phyloP scores from a whole-genome alignment of 441 rosid genomes.

The Sinapis alba region DNA sequence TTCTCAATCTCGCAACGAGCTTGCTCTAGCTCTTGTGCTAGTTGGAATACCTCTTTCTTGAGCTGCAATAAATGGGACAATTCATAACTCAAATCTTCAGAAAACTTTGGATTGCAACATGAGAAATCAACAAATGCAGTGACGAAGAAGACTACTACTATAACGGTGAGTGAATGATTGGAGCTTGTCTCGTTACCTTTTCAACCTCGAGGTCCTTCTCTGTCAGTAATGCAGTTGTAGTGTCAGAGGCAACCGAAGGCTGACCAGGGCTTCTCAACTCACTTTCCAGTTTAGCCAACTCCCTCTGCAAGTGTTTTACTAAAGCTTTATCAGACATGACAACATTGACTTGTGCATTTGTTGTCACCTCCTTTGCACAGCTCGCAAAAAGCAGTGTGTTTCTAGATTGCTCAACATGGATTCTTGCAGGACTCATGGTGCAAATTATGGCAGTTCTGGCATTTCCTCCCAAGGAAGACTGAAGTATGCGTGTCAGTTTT shows the following conservation, averaged over 20 bases:
- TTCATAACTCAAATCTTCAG: constrained; percentile 8
- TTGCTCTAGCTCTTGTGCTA: constrained; percentile 55
- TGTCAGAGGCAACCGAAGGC: constrained; percentile 36
- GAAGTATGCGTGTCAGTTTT: constrained; percentile 70
- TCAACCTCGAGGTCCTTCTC: constrained; percentile 63
- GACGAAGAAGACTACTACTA: constrained; percentile 35
- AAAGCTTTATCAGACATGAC: constrained; percentile 68
- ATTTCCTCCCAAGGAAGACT: constrained; percentile 61
- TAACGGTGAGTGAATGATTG: not conserved
- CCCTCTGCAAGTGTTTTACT: constrained; percentile 73
- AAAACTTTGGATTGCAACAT: constrained; percentile 18
- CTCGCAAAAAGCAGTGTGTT: constrained; percentile 78
- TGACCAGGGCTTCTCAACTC: constrained; percentile 51
- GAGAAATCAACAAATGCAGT: constrained; percentile 14
- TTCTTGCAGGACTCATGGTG: constrained; percentile 65
- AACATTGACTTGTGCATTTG: constrained; percentile 71
- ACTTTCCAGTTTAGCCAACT: constrained; percentile 65
- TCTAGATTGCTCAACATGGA: constrained; percentile 72
- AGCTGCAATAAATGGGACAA: constrained; percentile 55
- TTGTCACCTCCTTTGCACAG: constrained; percentile 75
- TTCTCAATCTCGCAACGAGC: constrained; percentile 62
- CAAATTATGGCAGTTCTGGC: constrained; percentile 75
- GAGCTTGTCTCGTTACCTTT: constrained; percentile 44
- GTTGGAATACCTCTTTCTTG: constrained; percentile 54
- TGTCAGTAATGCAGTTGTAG: constrained; percentile 45